Conservation (phyloP, 257 asterid species). For the Scutellaria minor region DNA sequence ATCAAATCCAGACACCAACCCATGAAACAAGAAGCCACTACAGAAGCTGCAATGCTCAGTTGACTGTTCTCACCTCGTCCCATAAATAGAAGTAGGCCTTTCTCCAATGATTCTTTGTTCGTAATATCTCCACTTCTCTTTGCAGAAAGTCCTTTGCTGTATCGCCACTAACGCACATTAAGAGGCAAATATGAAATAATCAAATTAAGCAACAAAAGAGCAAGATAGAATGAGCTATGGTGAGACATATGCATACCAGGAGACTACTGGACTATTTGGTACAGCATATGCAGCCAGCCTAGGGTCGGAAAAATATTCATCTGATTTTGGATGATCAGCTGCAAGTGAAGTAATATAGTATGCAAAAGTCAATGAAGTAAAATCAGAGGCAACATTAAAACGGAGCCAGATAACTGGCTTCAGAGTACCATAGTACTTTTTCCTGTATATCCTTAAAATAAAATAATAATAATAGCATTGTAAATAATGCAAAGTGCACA, state of each 20-base stretch:
- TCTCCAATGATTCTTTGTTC: conserved; percentile 85
- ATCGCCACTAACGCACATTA: conserved; percentile 67
- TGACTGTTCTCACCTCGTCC: conserved; percentile 87
- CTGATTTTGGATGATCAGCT: conserved; percentile 99
- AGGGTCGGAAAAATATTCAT: conserved; percentile 92
- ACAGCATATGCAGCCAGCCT: conserved; percentile 99
- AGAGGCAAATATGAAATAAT: conserved; percentile 49
- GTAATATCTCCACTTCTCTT: conserved; percentile 82
- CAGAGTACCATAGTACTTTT: not conserved
- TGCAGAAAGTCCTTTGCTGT: conserved; percentile 76
- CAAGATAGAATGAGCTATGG: conserved; percentile 25
- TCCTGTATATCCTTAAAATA: conserved; percentile 1
- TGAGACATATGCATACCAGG: conserved; percentile 55
- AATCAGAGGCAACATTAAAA: conserved; percentile 9
- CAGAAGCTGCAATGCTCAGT: conserved; percentile 27
- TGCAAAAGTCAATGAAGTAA: conserved; percentile 17
- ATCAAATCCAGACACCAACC: conserved; percentile 22
- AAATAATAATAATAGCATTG: not conserved
- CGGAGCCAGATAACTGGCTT: conserved; percentile 22
- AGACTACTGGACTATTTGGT: conserved; percentile 76
- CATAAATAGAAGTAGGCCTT: conserved; percentile 98
- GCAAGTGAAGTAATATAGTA: conserved; percentile 35
- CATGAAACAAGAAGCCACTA: conserved; percentile 20
- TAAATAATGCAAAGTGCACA: conserved; percentile 16
- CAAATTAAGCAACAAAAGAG: conserved; percentile 36